These are phyloP conservation scores for Raffaelea albimanens DNA, from an alignment of 2,329 filamentous ascomycete genomes.

Conservation along the genomic window DNA sequence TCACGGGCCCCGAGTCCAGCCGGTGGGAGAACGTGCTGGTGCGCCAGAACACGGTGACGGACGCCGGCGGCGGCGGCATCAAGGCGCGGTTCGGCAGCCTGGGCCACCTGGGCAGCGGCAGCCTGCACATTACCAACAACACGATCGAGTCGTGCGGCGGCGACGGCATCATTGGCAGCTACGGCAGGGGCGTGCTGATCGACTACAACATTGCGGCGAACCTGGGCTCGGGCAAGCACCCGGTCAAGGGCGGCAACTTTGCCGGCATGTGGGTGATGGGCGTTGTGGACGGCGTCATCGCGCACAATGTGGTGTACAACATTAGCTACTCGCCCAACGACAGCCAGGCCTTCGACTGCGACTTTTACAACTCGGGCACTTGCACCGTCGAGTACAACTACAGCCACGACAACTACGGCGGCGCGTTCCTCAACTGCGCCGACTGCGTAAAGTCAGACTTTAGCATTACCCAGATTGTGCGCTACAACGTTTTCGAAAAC, in stretches of 20 bases:
- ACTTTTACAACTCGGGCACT: neutral
- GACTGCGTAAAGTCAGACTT: neutral
- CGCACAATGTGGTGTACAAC: constrained; percentile 11
- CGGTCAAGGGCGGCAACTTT: neutral
- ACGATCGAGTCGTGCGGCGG: neutral
- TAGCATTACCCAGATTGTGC: neutral
- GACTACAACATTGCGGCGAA: neutral
- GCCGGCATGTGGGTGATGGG: constrained; percentile 15
- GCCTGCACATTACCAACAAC: neutral
- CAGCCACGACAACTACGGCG: neutral
- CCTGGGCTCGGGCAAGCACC: neutral
- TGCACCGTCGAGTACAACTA: constrained; percentile 2
- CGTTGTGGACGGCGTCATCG: constrained; percentile 18
- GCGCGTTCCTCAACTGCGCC: neutral
- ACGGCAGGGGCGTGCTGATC: neutral
- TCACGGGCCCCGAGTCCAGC: too few relatives aligned
- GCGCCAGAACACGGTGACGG: too few relatives aligned
- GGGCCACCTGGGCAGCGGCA: neutral
- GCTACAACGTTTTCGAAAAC: neutral
- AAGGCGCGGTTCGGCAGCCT: too few relatives aligned
- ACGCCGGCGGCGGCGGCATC: too few relatives aligned
- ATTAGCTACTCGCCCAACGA: neutral
- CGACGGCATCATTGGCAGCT: neutral
- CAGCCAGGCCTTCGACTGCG: constrained; percentile 1
- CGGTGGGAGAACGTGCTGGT: too few relatives aligned